Evolutionary conservation across 129 eudicot genomes (phyloP).

Genomic region (Solidago caesia): DNA sequence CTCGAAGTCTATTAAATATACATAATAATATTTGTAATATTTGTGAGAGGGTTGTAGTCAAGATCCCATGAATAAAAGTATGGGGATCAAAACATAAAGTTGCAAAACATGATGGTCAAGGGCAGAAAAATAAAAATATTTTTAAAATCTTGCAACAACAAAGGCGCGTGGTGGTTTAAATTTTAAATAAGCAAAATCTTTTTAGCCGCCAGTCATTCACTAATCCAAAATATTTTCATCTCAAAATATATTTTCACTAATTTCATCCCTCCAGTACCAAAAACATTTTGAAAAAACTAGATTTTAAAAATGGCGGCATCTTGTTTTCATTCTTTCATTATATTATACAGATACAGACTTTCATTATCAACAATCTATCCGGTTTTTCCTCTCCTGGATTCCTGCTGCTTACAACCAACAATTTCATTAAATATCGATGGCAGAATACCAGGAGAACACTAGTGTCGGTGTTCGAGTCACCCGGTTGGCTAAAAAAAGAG

Average conservation of each 20-base stretch:
- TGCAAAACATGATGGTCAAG: neutral
- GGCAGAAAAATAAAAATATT: too few species aligned
- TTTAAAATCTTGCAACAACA: too few species aligned
- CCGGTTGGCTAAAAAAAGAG: constrained; percentile 61
- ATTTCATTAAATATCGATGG: constrained; percentile 30
- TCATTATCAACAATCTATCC: constrained; percentile 10
- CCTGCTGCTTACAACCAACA: neutral
- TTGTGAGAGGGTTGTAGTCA: too few species aligned
- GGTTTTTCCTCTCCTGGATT: constrained; percentile 27
- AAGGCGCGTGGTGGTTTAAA: neutral
- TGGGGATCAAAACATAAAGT: neutral
- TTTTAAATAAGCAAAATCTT: neutral
- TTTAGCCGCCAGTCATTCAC: neutral
- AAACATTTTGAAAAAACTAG: constrained; percentile 4
- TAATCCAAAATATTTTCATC: neutral
- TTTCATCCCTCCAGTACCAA: constrained; percentile 1
- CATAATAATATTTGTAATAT: too few species aligned
- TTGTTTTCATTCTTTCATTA: constrained; percentile 24
- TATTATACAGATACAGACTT: neutral
- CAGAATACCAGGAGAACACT: constrained; percentile 51
- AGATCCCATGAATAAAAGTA: neutral
- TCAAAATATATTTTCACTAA: neutral
- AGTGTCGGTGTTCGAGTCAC: constrained; percentile 43
- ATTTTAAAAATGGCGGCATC: constrained; percentile 49
- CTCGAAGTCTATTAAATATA: too few species aligned